Base-by-base conservation (phyloP, 306 rosid species). In the Lotus japonicus region DNA sequence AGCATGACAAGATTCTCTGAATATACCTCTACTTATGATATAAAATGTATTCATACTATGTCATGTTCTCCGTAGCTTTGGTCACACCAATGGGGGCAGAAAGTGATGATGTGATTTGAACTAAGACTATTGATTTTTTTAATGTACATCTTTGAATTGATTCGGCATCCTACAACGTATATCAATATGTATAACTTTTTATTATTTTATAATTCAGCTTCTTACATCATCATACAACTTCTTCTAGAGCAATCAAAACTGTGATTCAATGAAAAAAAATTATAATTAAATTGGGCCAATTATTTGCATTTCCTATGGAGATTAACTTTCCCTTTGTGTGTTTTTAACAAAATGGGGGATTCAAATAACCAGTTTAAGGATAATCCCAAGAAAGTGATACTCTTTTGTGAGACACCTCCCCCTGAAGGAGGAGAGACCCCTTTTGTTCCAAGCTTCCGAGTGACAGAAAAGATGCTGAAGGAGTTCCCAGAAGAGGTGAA, bases 401-500 rank as follows among this genome's bases (percentile, higher is more conserved):
- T 88, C 16, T 91, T 78, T 66, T 88, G 96, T 58, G 97, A 91
- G 82, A 80, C 81, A 67, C 94, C 96, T 5, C 94, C 96, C 4
- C 94, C 94, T 0, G 88, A 88, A 78, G 97, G 97, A 12, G 96
- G 97, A 77, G 72, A 88, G 63, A 91, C 97, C 3, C 96, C 96
- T 1, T 69, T 91, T 57, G 96, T 91, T 70, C 96, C 96, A 15
- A 88, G 97, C 71, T 91, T 91, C 79, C 42, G 56, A 58, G 84
- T 91, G 50, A 81, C 96, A 2, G 88, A 91, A 49, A 73, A 68
- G 43, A 91, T 88, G 94, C 2, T 81, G 35, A 63, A 91, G 72
- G 96, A 91, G 84, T 83, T 86, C n/a, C 89, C 91, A 1, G 85
- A 88, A 57, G 81, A 33, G 16, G 94, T 88, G 56, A 76, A 82